Evolutionary conservation across 345 rosid genomes (phyloP).

Genomic region (Melaleuca quinquenervia): DNA sequence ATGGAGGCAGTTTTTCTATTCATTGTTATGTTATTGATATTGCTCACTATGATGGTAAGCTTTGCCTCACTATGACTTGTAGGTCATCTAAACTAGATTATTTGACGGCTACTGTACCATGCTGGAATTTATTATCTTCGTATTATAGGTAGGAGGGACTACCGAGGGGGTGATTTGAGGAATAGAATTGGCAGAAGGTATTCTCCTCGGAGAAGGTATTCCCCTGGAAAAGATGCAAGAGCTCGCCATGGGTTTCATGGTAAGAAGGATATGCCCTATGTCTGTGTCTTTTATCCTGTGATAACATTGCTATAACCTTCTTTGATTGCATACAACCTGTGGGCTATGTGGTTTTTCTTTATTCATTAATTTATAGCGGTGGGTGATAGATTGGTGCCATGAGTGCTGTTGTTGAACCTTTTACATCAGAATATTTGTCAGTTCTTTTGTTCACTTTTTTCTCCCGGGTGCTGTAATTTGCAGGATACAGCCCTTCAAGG

Average conservation of each 20-base stretch:
- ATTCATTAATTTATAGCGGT: background rate
- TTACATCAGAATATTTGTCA: background rate
- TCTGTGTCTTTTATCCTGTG: background rate
- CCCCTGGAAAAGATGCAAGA: conserved; percentile 44
- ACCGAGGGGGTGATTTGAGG: conserved; percentile 69
- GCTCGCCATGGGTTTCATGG: conserved; percentile 31
- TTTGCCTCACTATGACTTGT: conserved; percentile 13
- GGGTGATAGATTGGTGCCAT: background rate
- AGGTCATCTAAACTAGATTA: background rate
- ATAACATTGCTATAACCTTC: background rate
- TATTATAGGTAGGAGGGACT: conserved; percentile 44
- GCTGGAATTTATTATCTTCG: conserved; percentile 7
- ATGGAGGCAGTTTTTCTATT: conserved; percentile 45
- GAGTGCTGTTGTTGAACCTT: background rate
- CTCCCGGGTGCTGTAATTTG: background rate
- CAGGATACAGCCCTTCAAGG: conserved; percentile 62
- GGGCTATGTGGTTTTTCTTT: background rate
- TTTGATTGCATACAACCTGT: background rate
- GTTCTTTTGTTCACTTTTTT: background rate
- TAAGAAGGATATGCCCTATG: conserved; percentile 11
- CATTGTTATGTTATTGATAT: conserved; percentile 38
- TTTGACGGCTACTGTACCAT: background rate
- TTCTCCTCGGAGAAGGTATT: conserved; percentile 51
- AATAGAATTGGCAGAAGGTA: conserved; percentile 62
- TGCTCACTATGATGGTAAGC: conserved; percentile 42